A percentile compares a stretch with the other conserved stretches of the same genome.
Conservation (phyloP, 257 asterid species). For the Petunia axillaris region DNA sequence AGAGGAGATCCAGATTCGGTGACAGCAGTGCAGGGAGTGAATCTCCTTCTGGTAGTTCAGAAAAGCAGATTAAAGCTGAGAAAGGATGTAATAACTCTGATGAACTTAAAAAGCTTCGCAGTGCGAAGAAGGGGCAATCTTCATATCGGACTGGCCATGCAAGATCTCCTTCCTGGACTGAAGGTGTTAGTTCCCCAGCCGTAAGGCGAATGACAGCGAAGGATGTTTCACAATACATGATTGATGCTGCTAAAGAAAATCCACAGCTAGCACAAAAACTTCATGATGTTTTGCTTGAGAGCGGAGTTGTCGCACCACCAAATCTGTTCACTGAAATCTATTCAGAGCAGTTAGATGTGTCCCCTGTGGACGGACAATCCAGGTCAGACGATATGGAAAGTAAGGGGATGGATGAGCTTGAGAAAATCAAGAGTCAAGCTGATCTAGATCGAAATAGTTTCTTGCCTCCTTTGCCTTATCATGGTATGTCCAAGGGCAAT, state of each 20-base stretch:
- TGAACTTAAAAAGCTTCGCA: conserved; percentile 38
- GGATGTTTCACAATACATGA: conserved; percentile 92
- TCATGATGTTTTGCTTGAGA: conserved; percentile 88
- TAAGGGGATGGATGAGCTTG: conserved; percentile 41
- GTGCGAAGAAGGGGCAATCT: conserved; percentile 38
- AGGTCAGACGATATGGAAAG: conserved; percentile 43
- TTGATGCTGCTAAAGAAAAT: conserved; percentile 93
- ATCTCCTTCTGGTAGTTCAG: conserved; percentile 35
- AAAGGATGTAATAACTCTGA: conserved; percentile 31
- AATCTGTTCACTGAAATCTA: conserved; percentile 76
- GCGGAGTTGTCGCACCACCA: conserved; percentile 97
- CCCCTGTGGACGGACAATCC: conserved; percentile 43
- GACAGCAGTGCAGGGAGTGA: conserved; percentile 43
- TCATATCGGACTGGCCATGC: conserved; percentile 48
- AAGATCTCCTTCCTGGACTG: conserved; percentile 87
- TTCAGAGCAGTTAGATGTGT: conserved; percentile 50
- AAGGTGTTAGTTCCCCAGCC: conserved; percentile 91
- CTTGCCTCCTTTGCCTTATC: conserved; percentile 82
- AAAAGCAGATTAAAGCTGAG: conserved; percentile 27
- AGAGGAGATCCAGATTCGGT: conserved; percentile 35
- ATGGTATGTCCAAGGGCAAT: conserved; percentile 48
- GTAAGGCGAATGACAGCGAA: conserved; percentile 76
- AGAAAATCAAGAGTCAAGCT: conserved; percentile 38
- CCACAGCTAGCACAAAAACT: conserved; percentile 94
- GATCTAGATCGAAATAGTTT: conserved; percentile 47